Conservation (phyloP, 331 rosid genomes). For the Rhamnella rubrinervis region DNA sequence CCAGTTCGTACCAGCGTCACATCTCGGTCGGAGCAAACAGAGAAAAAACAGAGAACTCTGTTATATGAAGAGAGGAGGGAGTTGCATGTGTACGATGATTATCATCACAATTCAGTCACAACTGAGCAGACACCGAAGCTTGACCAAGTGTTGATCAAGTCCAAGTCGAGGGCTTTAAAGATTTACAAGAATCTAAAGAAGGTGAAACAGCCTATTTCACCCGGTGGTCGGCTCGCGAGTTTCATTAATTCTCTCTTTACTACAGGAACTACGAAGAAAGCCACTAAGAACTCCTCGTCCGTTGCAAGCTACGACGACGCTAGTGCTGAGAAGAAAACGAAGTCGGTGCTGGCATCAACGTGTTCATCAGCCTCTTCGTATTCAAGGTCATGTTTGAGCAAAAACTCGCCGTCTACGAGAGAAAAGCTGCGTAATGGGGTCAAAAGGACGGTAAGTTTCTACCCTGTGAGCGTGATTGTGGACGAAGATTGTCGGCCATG, state of each 20-base stretch:
- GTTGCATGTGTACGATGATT: slow-evolving; percentile 25
- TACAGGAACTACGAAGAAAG: slow-evolving; percentile 36
- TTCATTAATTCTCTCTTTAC: slow-evolving; percentile 69
- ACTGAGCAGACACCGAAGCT: slow-evolving; percentile 1
- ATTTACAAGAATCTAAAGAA: slow-evolving; percentile 77
- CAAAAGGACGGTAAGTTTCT: slow-evolving; percentile 69
- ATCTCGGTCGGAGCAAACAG: slow-evolving; percentile 31
- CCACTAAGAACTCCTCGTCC: slow-evolving; percentile 18
- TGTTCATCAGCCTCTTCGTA: slow-evolving; percentile 83
- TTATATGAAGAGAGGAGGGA: slow-evolving; percentile 33
- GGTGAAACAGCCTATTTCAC: slow-evolving; percentile 89
- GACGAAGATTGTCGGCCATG: slow-evolving; percentile 63
- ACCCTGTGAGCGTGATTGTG: slow-evolving; percentile 69
- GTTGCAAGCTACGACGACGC: slow-evolving; percentile 22
- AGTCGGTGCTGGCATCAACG: slow-evolving; percentile 38
- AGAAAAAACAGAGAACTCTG: slow-evolving; percentile 38
- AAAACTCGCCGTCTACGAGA: slow-evolving; percentile 51
- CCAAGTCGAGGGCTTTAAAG: slow-evolving; percentile 73
- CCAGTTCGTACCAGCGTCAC: slow-evolving; percentile 42
- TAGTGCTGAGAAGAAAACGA: slow-evolving; percentile 27
- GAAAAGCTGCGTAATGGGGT: slow-evolving; percentile 47
- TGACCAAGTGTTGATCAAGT: slow-evolving; percentile 43
- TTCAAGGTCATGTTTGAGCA: slow-evolving; percentile 80
- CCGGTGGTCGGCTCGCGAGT: slow-evolving; percentile 66
- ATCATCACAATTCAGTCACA: slow-evolving; percentile 6